Conservation (phyloP, 2,329 filamentous ascomycete genomes). For the Cercospora beticola region DNA sequence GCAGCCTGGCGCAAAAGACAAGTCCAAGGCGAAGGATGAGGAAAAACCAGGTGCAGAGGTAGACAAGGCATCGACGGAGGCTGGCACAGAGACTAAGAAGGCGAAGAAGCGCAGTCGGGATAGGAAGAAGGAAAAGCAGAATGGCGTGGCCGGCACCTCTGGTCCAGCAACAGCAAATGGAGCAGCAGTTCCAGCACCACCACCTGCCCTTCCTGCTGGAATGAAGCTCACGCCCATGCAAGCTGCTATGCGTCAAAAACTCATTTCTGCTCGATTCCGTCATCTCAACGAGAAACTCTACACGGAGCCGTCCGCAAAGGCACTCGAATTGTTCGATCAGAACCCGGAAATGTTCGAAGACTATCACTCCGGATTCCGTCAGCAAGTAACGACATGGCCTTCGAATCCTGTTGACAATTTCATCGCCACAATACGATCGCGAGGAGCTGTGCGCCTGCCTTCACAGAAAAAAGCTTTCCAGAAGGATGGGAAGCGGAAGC, state of each 20-base stretch:
- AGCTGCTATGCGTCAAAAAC: constrained; percentile 89
- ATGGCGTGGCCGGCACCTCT: constrained; percentile 14
- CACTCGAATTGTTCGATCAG: constrained; percentile 77
- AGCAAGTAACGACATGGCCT: constrained; percentile 94
- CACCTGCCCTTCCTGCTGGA: constrained; percentile 39
- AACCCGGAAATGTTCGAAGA: constrained; percentile 93
- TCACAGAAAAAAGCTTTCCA: constrained; percentile 38
- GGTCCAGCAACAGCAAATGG: neutral
- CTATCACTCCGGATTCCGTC: constrained; percentile 94
- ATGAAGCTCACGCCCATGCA: constrained; percentile 85
- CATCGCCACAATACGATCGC: constrained; percentile 65
- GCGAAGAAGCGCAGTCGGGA: constrained; percentile 30
- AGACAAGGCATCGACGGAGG: constrained; percentile 7
- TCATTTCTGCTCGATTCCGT: constrained; percentile 91
- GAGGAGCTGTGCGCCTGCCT: constrained; percentile 56
- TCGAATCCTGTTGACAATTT: constrained; percentile 93
- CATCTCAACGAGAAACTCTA: constrained; percentile 97
- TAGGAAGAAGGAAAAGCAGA: constrained; percentile 37
- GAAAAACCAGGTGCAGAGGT: constrained; percentile 17
- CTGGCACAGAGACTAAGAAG: constrained; percentile 35
- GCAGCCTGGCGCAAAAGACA: constrained; percentile 17
- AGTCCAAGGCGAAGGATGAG: constrained; percentile 31
- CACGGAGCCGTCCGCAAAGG: constrained; percentile 80
- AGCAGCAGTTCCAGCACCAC: constrained; percentile 26
- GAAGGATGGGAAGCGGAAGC: constrained; percentile 40